These are phyloP conservation scores for Dactylorhiza incarnata DNA, from an alignment of 106 monocot genomes.

Conservation along the genomic window DNA sequence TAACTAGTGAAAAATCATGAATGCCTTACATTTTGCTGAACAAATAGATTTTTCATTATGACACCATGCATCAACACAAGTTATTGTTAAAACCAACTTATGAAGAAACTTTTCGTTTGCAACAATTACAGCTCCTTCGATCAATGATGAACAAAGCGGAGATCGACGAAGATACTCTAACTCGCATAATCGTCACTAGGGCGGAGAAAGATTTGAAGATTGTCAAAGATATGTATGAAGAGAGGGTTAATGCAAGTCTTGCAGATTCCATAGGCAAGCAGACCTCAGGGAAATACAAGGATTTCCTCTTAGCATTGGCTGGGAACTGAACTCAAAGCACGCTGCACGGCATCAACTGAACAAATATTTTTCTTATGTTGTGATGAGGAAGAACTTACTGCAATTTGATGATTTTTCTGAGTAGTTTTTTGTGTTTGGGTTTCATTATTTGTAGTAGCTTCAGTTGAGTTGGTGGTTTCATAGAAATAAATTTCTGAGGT, in stretches of 20 bases:
- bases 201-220: constrained; percentile 39
- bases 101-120: neutral
- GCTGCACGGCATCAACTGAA: neutral
- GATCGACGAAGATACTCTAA: constrained; percentile 30
- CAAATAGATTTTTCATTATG: neutral
- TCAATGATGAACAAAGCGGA: constrained; percentile 15
- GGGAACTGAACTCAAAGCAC: constrained; percentile 25
- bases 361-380: neutral
- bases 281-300: constrained; percentile 57
- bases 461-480: neutral
- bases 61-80: neutral
- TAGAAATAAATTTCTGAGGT: neutral
- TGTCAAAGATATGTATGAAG: constrained; percentile 37
- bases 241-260: constrained; percentile 37
- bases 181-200: constrained; percentile 42
- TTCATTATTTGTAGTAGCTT: neutral
- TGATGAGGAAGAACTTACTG: neutral
- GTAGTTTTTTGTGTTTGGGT: neutral
- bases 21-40: neutral
- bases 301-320: constrained; percentile 54
- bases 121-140: constrained; percentile 31
- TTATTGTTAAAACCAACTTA: neutral
- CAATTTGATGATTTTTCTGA: neutral
- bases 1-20: no score
- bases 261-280: constrained; percentile 36